Evolutionary conservation across 1,284 basidiomycete species (phyloP).

Genomic region (Ganoderma lucidum): DNA sequence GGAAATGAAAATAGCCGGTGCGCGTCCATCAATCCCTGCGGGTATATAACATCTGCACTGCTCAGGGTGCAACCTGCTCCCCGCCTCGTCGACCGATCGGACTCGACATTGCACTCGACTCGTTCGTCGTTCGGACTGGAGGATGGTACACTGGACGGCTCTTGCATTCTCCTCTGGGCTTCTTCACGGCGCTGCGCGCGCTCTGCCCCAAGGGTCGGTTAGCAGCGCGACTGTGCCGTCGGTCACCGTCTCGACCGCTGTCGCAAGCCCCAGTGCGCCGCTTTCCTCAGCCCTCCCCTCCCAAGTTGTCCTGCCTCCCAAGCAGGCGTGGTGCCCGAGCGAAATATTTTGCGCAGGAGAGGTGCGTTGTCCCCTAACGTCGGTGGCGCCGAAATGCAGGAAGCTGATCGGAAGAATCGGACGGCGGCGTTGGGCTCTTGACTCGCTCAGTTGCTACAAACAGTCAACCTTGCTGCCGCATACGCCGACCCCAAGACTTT

Average conservation of each 20-base stretch:
- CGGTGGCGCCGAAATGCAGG: neutral
- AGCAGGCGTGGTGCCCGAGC: constrained; percentile 82
- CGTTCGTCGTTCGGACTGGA: neutral
- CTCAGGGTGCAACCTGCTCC: neutral
- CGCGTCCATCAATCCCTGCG: constrained; percentile 14
- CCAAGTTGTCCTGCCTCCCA: constrained; percentile 73
- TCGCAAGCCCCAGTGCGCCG: constrained; percentile 70
- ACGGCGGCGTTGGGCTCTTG: neutral
- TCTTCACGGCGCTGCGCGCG: constrained; percentile 29
- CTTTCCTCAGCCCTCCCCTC: constrained; percentile 66
- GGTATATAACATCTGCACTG: constrained; percentile 21
- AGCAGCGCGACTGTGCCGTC: constrained; percentile 35
- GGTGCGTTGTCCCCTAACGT: constrained; percentile 52
- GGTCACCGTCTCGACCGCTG: constrained; percentile 60
- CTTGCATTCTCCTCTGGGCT: constrained; percentile 26
- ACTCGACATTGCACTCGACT: constrained; percentile 21
- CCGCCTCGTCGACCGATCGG: constrained; percentile 16
- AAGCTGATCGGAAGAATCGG: neutral
- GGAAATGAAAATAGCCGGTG: constrained; percentile 23
- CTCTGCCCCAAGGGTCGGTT: constrained; percentile 33
- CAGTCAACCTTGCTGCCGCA: constrained; percentile 81
- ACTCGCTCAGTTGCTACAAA: constrained; percentile 74
- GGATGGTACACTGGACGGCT: constrained; percentile 22
- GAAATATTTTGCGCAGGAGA: constrained; percentile 84
- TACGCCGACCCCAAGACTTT: constrained; percentile 90